Evolutionary conservation across 768 basidiomycete genomes (phyloP).

Genomic region (Goffeauzyma gilvescens): DNA sequence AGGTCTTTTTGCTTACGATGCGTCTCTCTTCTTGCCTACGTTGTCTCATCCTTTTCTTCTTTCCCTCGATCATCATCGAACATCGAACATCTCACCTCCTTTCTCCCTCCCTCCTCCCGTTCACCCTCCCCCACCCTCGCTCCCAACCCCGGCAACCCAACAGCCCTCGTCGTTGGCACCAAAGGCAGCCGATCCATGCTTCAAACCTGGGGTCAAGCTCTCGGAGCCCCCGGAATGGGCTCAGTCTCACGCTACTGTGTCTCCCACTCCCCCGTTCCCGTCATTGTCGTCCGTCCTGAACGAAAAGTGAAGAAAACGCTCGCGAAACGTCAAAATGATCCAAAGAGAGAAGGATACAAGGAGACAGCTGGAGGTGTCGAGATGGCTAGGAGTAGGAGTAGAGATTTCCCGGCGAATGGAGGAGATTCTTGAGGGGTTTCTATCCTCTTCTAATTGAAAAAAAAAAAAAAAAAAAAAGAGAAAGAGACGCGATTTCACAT

Average conservation of each 20-base stretch:
- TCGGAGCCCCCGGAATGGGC: conserved; percentile 43
- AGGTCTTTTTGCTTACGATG: too few species aligned
- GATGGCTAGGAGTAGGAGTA: too few species aligned
- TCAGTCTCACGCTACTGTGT: conserved; percentile 52
- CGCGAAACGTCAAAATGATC: conserved; percentile 70
- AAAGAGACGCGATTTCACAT: too few species aligned
- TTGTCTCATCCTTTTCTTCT: too few species aligned
- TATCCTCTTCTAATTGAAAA: too few species aligned
- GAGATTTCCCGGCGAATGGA: too few species aligned
- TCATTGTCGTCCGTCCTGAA: conserved; percentile 84
- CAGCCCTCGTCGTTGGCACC: conserved; percentile 71
- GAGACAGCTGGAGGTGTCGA: too few species aligned
- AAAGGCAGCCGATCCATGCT: conserved; percentile 47
- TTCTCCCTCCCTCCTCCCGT: not conserved
- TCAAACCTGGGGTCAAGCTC: conserved; percentile 40
- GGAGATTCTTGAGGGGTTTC: too few species aligned
- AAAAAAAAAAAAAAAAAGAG: too few species aligned
- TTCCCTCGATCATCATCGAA: too few species aligned
- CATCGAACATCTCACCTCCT: not conserved
- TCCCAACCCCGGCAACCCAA: not conserved
- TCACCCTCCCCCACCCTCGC: not conserved
- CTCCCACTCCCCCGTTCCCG: conserved; percentile 81
- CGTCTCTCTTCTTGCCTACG: too few species aligned
- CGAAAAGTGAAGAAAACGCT: conserved; percentile 65
- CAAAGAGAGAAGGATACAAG: conserved; percentile 49